Evolutionary conservation across 2,329 filamentous ascomycete genomes (phyloP), one percentile per base, ranked within the genome.

Genomic region (Hypomyces rosellus): DNA sequence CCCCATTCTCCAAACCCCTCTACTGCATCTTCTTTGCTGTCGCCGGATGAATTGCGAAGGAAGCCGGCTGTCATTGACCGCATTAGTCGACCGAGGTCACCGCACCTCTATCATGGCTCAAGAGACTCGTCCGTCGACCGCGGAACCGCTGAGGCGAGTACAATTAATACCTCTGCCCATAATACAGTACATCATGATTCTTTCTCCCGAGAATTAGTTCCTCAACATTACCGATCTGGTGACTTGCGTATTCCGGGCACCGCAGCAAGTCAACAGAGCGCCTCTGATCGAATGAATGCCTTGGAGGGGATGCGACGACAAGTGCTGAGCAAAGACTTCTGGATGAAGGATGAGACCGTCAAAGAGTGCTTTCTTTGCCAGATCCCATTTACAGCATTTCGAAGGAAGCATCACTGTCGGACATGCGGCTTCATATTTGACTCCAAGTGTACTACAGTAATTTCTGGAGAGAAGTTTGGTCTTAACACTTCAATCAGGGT

Each of bases 371-470:
- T 96, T 65, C 81, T 89, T 41, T 99, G 93, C 61, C 89, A 89
- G 41, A 86, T 89, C 52, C 80, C 88, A 2, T 99, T 99, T 63
- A 90, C 89, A 0, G 93, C 92, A 1, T 97, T 97, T 64, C 82
- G 93, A 52, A 83, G 93, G 57, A 99, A 99, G 64, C 93, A 99
- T 66, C 93, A 99, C 68, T 99, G 93, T 66, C 84, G 95, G 54
- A 88, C 84, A 1, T 99, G 93, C 64, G 93, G 93, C n/a, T 95
- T 95, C 63, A 99, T 99, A 41, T 99, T 99, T 63, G 93, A 97
- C 67, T 88, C 89, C 4, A 95, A 95, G 66, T 99, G 93, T 69
- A 99, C 92, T 0, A 87, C 87, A 5, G 84, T 92, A n/a, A 89
- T 97, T 20, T 81, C 89, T 5, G 93, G 92, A 5, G 81, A 87